Evolutionary conservation across 805 yeast genomes (phyloP).

Genomic region (Candida taoyuanica): DNA sequence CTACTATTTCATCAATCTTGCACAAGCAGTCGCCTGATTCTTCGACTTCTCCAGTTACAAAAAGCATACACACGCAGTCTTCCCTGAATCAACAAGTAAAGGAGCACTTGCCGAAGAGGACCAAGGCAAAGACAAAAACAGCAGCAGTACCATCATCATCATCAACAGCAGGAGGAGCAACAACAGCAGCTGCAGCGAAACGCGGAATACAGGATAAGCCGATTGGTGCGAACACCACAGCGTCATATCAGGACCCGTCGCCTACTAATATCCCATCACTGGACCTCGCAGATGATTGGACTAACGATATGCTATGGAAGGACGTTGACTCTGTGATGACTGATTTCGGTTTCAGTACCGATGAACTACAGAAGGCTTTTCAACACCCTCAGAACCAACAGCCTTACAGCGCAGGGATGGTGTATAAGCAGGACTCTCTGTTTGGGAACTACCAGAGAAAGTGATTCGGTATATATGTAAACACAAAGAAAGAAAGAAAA

Average conservation of each 20-base stretch:
- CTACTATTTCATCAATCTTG: conserved; percentile 16
- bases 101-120: neutral
- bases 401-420: neutral
- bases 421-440: conserved; percentile 2
- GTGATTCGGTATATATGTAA: no score
- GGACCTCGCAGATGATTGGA: conserved; percentile 40
- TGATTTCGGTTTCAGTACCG: conserved; percentile 82
- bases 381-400: neutral
- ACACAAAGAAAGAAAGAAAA: no score
- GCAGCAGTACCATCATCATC: neutral
- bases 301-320: conserved; percentile 48
- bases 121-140: neutral
- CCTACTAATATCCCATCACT: conserved; percentile 26
- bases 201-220: no score
- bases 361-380: conserved; percentile 13
- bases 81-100: neutral
- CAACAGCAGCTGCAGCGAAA: no score
- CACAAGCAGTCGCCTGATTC: conserved; percentile 22
- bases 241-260: conserved; percentile 9
- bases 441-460: conserved; percentile 4
- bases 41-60: conserved; percentile 2
- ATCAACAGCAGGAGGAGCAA: no score
- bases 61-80: conserved; percentile 2
- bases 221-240: no score
- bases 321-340: conserved; percentile 88